Percentiles rank a stretch among this genome's conserved stretches.
Evolutionary conservation across 768 basidiomycete genomes (phyloP).

Genomic region (Suillus cothurnatus): DNA sequence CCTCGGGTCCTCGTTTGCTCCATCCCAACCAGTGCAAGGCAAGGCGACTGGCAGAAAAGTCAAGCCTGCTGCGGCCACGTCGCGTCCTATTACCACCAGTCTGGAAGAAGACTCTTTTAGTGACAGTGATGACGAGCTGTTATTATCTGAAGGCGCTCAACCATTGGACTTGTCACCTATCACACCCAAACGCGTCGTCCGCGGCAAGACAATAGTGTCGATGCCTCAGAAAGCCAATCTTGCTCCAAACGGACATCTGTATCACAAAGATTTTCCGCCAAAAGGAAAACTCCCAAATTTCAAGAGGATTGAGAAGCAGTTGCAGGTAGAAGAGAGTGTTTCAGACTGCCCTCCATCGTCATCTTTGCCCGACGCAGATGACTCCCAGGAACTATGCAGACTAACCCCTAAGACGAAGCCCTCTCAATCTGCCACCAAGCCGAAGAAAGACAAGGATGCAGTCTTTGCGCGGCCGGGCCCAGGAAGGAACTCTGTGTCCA

Average conservation of each 20-base stretch:
- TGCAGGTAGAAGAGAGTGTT: neutral
- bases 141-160: slow-evolving; percentile 27
- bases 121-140: slow-evolving; percentile 33
- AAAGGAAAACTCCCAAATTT: slow-evolving; percentile 32
- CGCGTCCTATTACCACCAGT: neutral
- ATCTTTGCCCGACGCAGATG: slow-evolving; percentile 14
- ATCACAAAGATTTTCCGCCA: slow-evolving; percentile 28
- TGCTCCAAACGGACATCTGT: slow-evolving; percentile 19
- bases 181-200: slow-evolving; percentile 15
- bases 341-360: slow-evolving; percentile 23
- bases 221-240: slow-evolving; percentile 10
- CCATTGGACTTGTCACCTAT: slow-evolving; percentile 13
- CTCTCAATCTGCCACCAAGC: neutral
- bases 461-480: neutral
- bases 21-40: neutral
- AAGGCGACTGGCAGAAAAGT: slow-evolving; percentile 15
- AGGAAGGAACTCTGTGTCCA: neutral
- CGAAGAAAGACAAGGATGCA: neutral
- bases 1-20: slow-evolving; percentile 23
- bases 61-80: slow-evolving; percentile 4
- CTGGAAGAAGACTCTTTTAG: slow-evolving; percentile 9
- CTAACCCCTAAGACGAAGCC: slow-evolving; percentile 6
- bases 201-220: neutral
- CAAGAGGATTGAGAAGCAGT: slow-evolving; percentile 35
- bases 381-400: slow-evolving; percentile 26